phyloP scores from a whole-genome alignment of 805 yeast genomes.

The Schwanniomyces yamadae region DNA sequence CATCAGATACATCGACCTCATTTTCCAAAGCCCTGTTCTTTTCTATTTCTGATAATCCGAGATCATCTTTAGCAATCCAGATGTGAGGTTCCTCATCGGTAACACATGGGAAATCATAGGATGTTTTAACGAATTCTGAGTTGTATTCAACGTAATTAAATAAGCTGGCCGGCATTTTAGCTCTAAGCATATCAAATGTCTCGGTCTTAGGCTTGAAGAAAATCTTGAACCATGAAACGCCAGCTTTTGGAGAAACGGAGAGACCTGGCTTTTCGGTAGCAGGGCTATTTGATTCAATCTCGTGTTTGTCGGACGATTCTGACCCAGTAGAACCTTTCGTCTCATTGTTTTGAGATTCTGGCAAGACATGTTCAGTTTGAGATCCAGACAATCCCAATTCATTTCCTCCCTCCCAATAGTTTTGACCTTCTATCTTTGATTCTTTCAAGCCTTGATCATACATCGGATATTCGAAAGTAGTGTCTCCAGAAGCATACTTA shows the following conservation, averaged over 20 bases:
- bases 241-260: conserved; percentile 17
- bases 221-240: conserved; percentile 31
- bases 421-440: conserved; percentile 50
- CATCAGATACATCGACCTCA: conserved; percentile 56
- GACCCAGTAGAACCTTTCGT: conserved; percentile 2
- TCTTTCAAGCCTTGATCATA: conserved; percentile 65
- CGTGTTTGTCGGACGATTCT: conserved; percentile 2
- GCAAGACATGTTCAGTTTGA: conserved; percentile 19
- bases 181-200: conserved; percentile 46
- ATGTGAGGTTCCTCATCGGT: conserved; percentile 57
- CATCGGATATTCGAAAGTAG: conserved; percentile 52
- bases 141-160: conserved; percentile 42
- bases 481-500: conserved; percentile 45
- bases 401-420: conserved; percentile 46
- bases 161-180: conserved; percentile 41
- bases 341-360: conserved; percentile 17
- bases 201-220: conserved; percentile 50
- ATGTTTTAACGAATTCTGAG: conserved; percentile 37
- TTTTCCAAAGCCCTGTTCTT: conserved; percentile 54
- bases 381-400: conserved; percentile 32
- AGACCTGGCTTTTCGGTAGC: conserved; percentile 3
- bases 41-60: conserved; percentile 65
- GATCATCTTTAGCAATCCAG: conserved; percentile 69
- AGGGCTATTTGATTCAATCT: background rate
- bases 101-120: conserved; percentile 58